A percentile compares a stretch with the other conserved stretches of the same genome.
Conservation (phyloP, 495 filamentous ascomycete genomes). For the Lophiostoma macrostomum region DNA sequence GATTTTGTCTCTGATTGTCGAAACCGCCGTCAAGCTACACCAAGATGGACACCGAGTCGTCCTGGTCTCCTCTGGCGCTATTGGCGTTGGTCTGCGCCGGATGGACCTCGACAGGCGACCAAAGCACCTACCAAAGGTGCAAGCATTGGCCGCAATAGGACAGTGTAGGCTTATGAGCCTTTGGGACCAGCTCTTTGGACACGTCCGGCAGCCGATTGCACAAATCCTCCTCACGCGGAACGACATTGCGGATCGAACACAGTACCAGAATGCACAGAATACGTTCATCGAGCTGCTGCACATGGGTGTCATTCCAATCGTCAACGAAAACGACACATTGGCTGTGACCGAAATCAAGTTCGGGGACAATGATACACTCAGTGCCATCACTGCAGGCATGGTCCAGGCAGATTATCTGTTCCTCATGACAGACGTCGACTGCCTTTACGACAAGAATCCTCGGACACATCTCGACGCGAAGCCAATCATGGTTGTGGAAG, state of each 20-base stretch:
- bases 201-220: slow-evolving; percentile 83
- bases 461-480: slow-evolving; percentile 77
- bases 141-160: slow-evolving; percentile 93
- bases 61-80: slow-evolving; percentile 93
- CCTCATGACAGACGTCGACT: slow-evolving; percentile 98
- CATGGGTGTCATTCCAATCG: slow-evolving; percentile 97
- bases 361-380: slow-evolving; percentile 96
- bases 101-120: slow-evolving; percentile 90
- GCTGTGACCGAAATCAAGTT: slow-evolving; percentile 99
- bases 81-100: slow-evolving; percentile 83
- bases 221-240: slow-evolving; percentile 95
- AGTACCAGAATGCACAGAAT: slow-evolving; percentile 95
- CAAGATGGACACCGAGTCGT: slow-evolving; percentile 93
- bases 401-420: slow-evolving; percentile 96
- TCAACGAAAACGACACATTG: slow-evolving; percentile 97
- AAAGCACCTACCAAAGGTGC: slow-evolving; percentile 79
- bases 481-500: slow-evolving; percentile 88
- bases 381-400: slow-evolving; percentile 95
- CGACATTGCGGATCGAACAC: slow-evolving; percentile 93
- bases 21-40: slow-evolving; percentile 79
- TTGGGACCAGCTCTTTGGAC: slow-evolving; percentile 88
- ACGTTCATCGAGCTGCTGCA: slow-evolving; percentile 84
- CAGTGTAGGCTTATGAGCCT: slow-evolving; percentile 94
- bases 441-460: slow-evolving; percentile 93
- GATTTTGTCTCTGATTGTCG: slow-evolving; percentile 83